Conservation (phyloP, 2,329 filamentous ascomycete species). For the Pyricularia sp. region DNA sequence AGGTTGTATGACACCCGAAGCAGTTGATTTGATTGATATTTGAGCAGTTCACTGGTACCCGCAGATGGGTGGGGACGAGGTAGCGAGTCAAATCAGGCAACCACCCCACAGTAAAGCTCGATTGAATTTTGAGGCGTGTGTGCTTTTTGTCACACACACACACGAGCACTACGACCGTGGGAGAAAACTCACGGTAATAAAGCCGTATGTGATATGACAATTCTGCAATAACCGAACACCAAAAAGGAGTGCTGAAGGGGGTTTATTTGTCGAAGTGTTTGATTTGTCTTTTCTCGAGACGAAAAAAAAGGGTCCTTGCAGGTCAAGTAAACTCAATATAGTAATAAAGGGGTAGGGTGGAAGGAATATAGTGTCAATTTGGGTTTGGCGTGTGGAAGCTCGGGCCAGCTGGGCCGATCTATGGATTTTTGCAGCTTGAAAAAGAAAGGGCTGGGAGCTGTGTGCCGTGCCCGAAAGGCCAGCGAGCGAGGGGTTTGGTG, state of each 20-base stretch:
- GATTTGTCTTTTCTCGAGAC: neutral
- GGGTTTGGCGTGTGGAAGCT: neutral
- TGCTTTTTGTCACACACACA: neutral
- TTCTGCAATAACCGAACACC: neutral
- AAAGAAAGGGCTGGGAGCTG: slow-evolving; percentile 3
- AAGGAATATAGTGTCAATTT: neutral
- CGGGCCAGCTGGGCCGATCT: neutral
- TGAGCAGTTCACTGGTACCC: neutral
- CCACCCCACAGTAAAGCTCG: neutral
- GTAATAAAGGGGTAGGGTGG: neutral
- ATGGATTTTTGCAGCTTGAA: neutral
- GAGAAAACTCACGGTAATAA: neutral
- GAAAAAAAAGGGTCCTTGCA: neutral
- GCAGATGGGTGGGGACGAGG: slow-evolving; percentile 3
- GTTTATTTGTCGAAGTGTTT: neutral
- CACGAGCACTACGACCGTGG: neutral
- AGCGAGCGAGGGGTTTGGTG: slow-evolving; percentile 16
- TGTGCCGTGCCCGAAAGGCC: neutral
- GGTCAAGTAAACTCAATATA: neutral
- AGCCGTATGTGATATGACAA: neutral
- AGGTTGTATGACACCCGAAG: neutral
- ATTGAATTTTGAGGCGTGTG: neutral
- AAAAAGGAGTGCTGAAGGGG: neutral
- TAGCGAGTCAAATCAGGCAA: neutral
- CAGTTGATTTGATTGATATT: neutral